phyloP scores from a whole-genome alignment of 805 yeast species.

The Myxozyma udenii region DNA sequence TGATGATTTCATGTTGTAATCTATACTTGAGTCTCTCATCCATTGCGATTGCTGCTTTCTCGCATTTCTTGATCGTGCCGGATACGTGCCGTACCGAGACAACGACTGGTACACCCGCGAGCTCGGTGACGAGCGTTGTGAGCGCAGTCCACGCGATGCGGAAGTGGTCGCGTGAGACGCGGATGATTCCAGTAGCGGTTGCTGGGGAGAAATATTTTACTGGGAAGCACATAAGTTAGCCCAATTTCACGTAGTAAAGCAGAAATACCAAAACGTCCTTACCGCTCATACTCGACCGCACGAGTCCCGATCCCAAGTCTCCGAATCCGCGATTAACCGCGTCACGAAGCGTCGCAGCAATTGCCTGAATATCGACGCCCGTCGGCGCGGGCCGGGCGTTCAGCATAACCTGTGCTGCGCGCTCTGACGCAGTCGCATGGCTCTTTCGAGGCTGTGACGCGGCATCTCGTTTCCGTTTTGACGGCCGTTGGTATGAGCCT shows the following conservation, averaged over 20 bases:
- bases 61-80: constrained; percentile 78
- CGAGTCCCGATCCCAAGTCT: constrained; percentile 68
- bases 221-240: not conserved
- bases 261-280: constrained; percentile 4
- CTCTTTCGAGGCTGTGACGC: constrained; percentile 8
- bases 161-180: constrained; percentile 66
- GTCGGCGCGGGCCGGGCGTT: constrained; percentile 31
- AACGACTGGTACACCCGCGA: constrained; percentile 52
- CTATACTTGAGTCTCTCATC: constrained; percentile 1
- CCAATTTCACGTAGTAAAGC: not conserved
- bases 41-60: constrained; percentile 56
- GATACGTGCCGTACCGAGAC: constrained; percentile 67
- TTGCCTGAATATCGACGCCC: constrained; percentile 47
- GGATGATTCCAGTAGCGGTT: constrained; percentile 79
- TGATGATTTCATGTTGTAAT: not conserved
- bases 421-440: constrained; percentile 34
- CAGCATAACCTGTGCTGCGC: constrained; percentile 7
- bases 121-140: constrained; percentile 39
- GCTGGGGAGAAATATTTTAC: constrained; percentile 76
- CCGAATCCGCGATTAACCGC: constrained; percentile 68
- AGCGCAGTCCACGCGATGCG: constrained; percentile 67
- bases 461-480: not conserved
- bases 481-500: not conserved
- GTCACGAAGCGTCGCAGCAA: constrained; percentile 54
- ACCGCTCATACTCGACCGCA: constrained; percentile 52